Base-by-base conservation (phyloP, 2,329 filamentous ascomycete genomes). In the Zymoseptoria passerinii region DNA sequence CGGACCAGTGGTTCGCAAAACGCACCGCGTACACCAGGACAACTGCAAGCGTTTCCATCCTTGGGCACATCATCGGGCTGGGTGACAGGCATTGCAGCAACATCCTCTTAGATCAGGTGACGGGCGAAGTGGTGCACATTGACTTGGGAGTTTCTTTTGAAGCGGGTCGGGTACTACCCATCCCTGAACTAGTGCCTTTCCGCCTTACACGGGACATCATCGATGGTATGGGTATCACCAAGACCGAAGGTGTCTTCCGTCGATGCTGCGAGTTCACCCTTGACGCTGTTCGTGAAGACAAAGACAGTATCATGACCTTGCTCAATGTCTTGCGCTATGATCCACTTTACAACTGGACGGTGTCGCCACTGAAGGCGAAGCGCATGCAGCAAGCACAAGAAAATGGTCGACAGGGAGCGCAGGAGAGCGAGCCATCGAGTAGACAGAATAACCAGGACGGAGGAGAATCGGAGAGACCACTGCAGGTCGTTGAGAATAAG, bases 241-340 rank as follows among this genome's bases (percentile, higher is more conserved):
- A 89, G 68, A 95, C 92, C 0, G 95, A 99, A 73, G 94, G 94
- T 3, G 91, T 97, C 0, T 99, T 97, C 77, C 84, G 94, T 7
- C 85, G 95, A n/a, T 97, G 92, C 75, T 99, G 94, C 73, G 95
- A 99, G 72, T 97, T 97, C 72, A 97, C 92, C 0, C 83, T 99
- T 29, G 91, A 96, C 62, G 92, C 95, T 1, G 78, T 99, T 40
- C 86, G 94, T n/a, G 89, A 95, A 67, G 94, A 99, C 72, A 89
- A 89, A 10, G 95, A 96, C 71, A 92, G 88, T 50, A 99, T 99
- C 76, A 97, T 96, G 92, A 97, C 94, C 0, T 91, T 99, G 55
- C 83, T 99, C 19, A 95, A 99, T 70, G 95, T 99, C 20, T 78
- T 99, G 59, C 88, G 95, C n/a, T 97, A 96, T 74, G 94, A 99